Evolutionary conservation across 2,329 filamentous ascomycete species (phyloP), one percentile per base, ranked within the genome.

Genomic region (Fusarium mundagurra): DNA sequence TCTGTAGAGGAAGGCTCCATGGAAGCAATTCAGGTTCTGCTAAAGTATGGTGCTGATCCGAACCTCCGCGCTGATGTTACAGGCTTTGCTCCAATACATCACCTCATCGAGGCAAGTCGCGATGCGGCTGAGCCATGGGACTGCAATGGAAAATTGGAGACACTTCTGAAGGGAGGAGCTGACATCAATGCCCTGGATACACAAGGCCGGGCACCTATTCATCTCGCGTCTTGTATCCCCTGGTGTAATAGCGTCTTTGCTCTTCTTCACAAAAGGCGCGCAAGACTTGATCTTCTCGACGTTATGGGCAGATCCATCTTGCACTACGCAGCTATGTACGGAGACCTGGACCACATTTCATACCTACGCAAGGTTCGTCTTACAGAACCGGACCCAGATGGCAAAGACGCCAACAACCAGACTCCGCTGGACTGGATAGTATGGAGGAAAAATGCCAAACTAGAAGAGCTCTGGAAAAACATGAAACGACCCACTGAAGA

Each of bases 261-360:
- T 7, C 4, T 18, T 16, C 39, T 58, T 8, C 8, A 22, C 22
- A 5, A 8, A 7, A n/a, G 20, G 3, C 22, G 38, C 1, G 53
- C 53, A 6, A 57, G 22, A 20, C 22, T 57, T 11, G 53, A 45
- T 6, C 6, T 44, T 16, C 2, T 16, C 3, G 29, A 33, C 13
- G 4, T 5, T 0, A 2, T 1, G 12, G 0, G 1, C 0, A 57
- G 12, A 20, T 57, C 53, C 9, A 4, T 45, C 17, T 33, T 57
- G 7, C 53, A 57, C n/a, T 44, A 33, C 27, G 38, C 7, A 11
- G 53, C 38, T 8, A 3, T 31, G 5, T 57, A 44, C 16, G 39
- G 54, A 7, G 54, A 58, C 14, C 8, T 58, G 14, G 54, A 58
- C 9, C 54, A 58, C 1, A 48, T 58, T 7, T 5, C 43, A 7